Conservation (phyloP, 1,284 basidiomycete genomes). For the Pterulicium gracile region DNA sequence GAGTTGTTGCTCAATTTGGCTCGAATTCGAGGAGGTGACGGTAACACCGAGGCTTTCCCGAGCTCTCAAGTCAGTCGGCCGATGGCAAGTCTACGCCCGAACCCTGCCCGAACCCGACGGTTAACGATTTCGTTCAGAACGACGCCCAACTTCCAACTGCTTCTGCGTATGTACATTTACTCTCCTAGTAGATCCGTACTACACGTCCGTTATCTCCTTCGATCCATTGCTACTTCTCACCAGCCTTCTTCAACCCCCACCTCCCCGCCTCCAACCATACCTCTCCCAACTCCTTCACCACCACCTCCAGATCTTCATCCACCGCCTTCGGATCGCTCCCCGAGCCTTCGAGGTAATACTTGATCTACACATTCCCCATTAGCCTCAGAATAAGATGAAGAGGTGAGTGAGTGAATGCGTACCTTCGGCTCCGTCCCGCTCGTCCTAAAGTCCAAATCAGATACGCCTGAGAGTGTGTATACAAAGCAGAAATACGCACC, state of each 20-base stretch:
- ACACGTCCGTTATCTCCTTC: no score
- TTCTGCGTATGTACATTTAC: no score
- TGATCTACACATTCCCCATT: slow-evolving; percentile 17
- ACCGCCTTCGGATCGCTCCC: slow-evolving; percentile 31
- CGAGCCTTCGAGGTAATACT: slow-evolving; percentile 57
- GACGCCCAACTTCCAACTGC: no score
- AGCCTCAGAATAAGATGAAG: neutral
- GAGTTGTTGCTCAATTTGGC: no score
- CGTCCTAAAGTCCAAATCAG: slow-evolving; percentile 34
- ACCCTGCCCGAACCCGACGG: no score
- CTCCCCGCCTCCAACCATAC: slow-evolving; percentile 58
- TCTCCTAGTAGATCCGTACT: no score
- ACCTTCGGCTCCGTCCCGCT: slow-evolving; percentile 87
- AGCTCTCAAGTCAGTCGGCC: no score
- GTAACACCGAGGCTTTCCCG: no score
- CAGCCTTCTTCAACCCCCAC: slow-evolving; percentile 19
- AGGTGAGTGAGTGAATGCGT: slow-evolving; percentile 5
- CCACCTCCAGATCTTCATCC: slow-evolving; percentile 24
- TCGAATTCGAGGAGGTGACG: no score
- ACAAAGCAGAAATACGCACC: slow-evolving; percentile 27
- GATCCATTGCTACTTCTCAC: no score
- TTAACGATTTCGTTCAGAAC: no score
- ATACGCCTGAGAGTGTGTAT: slow-evolving; percentile 3
- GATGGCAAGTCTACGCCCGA: no score
- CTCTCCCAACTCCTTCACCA: slow-evolving; percentile 45